Conservation (phyloP, 1,284 basidiomycete genomes). For the Marasmius fiardii region DNA sequence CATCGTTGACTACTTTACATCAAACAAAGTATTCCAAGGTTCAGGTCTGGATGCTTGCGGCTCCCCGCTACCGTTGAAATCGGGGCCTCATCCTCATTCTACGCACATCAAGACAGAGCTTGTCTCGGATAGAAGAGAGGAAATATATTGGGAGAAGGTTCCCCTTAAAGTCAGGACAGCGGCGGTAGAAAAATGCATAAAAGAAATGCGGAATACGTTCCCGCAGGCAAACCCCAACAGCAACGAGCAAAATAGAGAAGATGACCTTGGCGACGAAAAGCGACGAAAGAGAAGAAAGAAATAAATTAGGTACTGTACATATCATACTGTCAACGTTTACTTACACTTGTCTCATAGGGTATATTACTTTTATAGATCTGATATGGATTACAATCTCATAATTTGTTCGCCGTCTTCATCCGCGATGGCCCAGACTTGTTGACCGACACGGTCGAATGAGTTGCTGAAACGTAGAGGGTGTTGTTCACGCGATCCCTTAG, state of each 20-base stretch:
- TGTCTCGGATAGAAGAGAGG: slow-evolving; percentile 59
- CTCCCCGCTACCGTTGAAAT: slow-evolving; percentile 1
- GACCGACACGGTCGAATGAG: slow-evolving; percentile 29
- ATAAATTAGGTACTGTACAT: neutral
- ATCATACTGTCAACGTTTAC: neutral
- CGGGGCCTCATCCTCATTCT: slow-evolving; percentile 6
- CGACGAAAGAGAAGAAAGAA: neutral
- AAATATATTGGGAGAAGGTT: slow-evolving; percentile 74
- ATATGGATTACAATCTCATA: neutral
- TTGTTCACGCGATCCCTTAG: slow-evolving; percentile 27
- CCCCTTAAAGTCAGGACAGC: slow-evolving; percentile 64
- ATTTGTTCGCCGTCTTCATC: neutral
- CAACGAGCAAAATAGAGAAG: neutral
- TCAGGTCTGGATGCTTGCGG: slow-evolving; percentile 48
- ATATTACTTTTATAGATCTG: neutral
- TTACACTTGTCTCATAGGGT: too few relatives aligned
- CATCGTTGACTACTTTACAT: slow-evolving; percentile 44
- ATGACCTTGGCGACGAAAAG: neutral
- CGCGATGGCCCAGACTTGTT: neutral
- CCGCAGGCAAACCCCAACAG: neutral
- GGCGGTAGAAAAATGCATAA: slow-evolving; percentile 38
- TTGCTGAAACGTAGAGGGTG: slow-evolving; percentile 39
- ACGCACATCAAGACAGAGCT: slow-evolving; percentile 45
- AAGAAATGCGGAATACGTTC: neutral
- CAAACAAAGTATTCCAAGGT: slow-evolving; percentile 34